phyloP scores from a whole-genome alignment of 2,329 filamentous ascomycete genomes.

The Parasarocladium wereldwijsianum region DNA sequence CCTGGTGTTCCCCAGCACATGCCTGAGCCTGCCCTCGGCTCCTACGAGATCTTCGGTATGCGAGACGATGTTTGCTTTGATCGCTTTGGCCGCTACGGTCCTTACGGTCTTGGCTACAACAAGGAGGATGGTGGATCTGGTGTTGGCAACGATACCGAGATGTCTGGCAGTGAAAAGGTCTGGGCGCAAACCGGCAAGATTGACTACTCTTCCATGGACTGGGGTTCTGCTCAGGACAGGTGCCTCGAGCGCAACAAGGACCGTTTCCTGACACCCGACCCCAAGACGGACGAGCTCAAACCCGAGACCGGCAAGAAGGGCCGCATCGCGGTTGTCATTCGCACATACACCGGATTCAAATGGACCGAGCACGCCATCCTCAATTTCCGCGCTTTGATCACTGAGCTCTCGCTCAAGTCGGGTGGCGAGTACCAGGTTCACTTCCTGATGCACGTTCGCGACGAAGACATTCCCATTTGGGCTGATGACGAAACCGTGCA shows the following conservation, averaged over 20 bases:
- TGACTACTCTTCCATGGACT: conserved; percentile 39
- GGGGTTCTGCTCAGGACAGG: conserved; percentile 36
- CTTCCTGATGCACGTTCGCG: conserved; percentile 74
- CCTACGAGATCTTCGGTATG: conserved; percentile 58
- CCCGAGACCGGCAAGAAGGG: conserved; percentile 22
- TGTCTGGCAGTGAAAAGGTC: conserved; percentile 46
- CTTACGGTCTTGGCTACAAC: conserved; percentile 77
- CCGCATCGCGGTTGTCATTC: conserved; percentile 63
- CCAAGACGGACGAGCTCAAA: conserved; percentile 21
- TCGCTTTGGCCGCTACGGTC: conserved; percentile 67
- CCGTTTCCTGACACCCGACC: conserved; percentile 34
- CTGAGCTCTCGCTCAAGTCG: conserved; percentile 62
- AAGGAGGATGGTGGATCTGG: conserved; percentile 55
- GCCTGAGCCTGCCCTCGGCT: conserved; percentile 65
- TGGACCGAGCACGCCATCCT: conserved; percentile 68
- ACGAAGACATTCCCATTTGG: conserved; percentile 68
- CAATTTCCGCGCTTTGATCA: conserved; percentile 68
- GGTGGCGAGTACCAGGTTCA: conserved; percentile 74
- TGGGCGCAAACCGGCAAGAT: conserved; percentile 41
- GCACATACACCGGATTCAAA: conserved; percentile 65
- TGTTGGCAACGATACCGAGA: conserved; percentile 59
- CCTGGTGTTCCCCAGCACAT: conserved; percentile 60
- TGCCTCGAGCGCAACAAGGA: conserved; percentile 46
- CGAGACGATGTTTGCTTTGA: conserved; percentile 76
- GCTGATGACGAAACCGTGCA: conserved; percentile 62